Evolutionary conservation across 2,329 filamentous ascomycete genomes (phyloP).

Genomic region (Phoma sp.): DNA sequence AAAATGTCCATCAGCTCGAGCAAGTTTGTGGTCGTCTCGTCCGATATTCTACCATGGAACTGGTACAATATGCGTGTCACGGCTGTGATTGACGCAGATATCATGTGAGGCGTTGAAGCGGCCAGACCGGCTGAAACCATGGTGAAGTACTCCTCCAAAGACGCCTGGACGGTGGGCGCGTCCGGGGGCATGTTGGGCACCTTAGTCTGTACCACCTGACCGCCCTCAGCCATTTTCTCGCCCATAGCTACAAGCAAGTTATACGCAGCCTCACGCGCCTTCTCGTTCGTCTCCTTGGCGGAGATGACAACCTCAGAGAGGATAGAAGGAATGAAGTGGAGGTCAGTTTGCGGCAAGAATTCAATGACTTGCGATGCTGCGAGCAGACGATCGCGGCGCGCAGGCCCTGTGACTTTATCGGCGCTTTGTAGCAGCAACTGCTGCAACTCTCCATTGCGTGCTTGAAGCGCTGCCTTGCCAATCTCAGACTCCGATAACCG

Average conservation of each 20-base stretch:
- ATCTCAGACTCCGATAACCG: constrained; percentile 81
- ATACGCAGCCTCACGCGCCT: constrained; percentile 86
- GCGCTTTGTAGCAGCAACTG: constrained; percentile 78
- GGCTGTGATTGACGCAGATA: constrained; percentile 94
- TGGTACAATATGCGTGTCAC: constrained; percentile 93
- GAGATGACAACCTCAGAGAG: constrained; percentile 94
- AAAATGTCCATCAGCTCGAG: constrained; percentile 97
- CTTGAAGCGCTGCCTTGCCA: constrained; percentile 76
- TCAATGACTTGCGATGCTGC: constrained; percentile 83
- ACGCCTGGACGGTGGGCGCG: constrained; percentile 77
- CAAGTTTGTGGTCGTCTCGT: constrained; percentile 77
- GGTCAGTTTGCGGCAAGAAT: constrained; percentile 74
- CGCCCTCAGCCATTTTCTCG: constrained; percentile 77
- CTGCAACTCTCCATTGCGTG: constrained; percentile 81
- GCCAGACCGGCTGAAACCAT: constrained; percentile 97
- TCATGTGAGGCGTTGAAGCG: constrained; percentile 93
- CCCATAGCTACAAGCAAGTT: constrained; percentile 89
- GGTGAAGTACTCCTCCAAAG: constrained; percentile 93
- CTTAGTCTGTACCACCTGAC: constrained; percentile 81
- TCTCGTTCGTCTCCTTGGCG: constrained; percentile 97
- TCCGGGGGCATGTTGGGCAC: constrained; percentile 86
- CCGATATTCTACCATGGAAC: constrained; percentile 74
- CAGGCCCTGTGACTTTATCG: constrained; percentile 85
- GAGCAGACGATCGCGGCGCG: constrained; percentile 82
- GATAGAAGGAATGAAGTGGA: constrained; percentile 92